Percentiles rank a stretch among this genome's conserved stretches.
Evolutionary conservation across 2,329 filamentous ascomycete genomes (phyloP).

Genomic region (Huntiella abstrusa): DNA sequence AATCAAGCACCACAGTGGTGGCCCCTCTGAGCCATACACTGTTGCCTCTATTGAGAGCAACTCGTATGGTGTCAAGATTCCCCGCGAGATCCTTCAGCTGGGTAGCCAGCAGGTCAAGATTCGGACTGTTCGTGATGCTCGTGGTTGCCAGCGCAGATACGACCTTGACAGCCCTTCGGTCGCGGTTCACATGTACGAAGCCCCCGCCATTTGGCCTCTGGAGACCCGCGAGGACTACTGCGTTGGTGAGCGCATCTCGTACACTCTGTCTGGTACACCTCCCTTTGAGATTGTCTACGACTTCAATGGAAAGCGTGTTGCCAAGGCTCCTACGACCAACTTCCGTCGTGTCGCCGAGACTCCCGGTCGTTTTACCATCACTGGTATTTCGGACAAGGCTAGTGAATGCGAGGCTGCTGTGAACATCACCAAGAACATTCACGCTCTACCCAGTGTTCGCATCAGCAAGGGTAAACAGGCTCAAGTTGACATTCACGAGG

Average conservation of each 20-base stretch:
- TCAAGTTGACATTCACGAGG: slow-evolving; percentile 88
- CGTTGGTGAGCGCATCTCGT: slow-evolving; percentile 84
- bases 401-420: slow-evolving; percentile 72
- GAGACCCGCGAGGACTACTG: slow-evolving; percentile 79
- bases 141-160: slow-evolving; percentile 67
- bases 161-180: slow-evolving; percentile 56
- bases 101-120: slow-evolving; percentile 83
- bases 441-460: slow-evolving; percentile 77
- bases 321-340: slow-evolving; percentile 57
- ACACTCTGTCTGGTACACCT: slow-evolving; percentile 73
- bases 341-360: slow-evolving; percentile 89
- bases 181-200: slow-evolving; percentile 81
- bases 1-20: slow-evolving; percentile 75
- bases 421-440: slow-evolving; percentile 64
- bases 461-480: slow-evolving; percentile 69
- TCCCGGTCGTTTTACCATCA: slow-evolving; percentile 76
- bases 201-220: slow-evolving; percentile 73
- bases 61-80: slow-evolving; percentile 64
- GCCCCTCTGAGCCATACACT: slow-evolving; percentile 60
- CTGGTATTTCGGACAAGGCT: slow-evolving; percentile 68
- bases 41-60: slow-evolving; percentile 62
- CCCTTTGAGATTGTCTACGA: slow-evolving; percentile 89
- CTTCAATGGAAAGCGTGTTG: slow-evolving; percentile 68
- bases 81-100: slow-evolving; percentile 64
- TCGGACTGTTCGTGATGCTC: slow-evolving; percentile 70